These are phyloP conservation scores for Calendula officinalis DNA, from an alignment of 129 eudicot genomes.

Conservation along the genomic window DNA sequence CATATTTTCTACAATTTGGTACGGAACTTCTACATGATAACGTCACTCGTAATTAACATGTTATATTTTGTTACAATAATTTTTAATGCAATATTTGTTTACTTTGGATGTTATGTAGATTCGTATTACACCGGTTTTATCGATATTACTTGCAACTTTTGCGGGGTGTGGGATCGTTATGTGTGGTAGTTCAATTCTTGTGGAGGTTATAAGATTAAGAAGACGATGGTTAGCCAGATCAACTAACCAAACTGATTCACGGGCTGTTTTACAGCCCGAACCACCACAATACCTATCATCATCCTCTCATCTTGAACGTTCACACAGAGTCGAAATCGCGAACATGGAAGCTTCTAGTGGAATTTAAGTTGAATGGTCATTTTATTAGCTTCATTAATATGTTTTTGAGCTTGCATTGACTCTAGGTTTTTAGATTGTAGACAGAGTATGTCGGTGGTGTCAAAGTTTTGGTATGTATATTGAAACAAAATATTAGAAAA, in stretches of 20 bases:
- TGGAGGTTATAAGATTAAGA: constrained; percentile 72
- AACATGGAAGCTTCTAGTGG: constrained; percentile 39
- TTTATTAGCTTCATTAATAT: constrained; percentile 11
- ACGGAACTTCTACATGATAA: constrained; percentile 24
- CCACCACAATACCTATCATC: constrained; percentile 22
- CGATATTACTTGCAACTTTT: constrained; percentile 75
- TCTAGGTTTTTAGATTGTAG: constrained; percentile 23
- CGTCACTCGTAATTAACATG: not conserved
- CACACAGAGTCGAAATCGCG: constrained; percentile 24
- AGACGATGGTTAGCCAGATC: constrained; percentile 38
- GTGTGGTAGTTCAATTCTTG: constrained; percentile 72
- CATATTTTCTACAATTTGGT: constrained; percentile 87
- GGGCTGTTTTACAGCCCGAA: constrained; percentile 24
- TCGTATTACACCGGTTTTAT: constrained; percentile 61
- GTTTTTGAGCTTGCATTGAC: constrained; percentile 11
- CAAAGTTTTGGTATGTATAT: constrained; percentile 27
- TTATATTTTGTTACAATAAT: too few species aligned
- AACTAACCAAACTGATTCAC: constrained; percentile 28
- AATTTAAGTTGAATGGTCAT: constrained; percentile 9
- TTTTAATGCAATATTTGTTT: not conserved
- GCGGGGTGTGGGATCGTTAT: constrained; percentile 83
- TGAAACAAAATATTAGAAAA: constrained; percentile 21
- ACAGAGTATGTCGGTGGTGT: constrained; percentile 12
- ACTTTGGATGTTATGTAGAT: constrained; percentile 40
- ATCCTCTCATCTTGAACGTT: constrained; percentile 28